phyloP scores from a whole-genome alignment of 129 eudicot genomes.

The sunflower (Helianthus annuus) region DNA sequence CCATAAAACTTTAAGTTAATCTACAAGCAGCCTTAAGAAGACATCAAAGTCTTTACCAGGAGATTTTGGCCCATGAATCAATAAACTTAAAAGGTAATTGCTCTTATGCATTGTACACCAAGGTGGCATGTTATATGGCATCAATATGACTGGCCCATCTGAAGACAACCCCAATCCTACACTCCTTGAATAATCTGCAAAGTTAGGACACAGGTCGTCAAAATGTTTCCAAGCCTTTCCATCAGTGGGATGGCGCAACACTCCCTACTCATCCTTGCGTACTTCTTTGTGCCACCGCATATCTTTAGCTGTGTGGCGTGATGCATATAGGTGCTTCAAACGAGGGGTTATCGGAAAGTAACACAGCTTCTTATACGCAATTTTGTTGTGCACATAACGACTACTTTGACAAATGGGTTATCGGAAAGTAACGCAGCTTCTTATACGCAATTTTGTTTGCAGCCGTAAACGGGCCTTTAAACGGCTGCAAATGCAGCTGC shows the following conservation, averaged over 20 bases:
- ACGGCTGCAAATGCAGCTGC: too few species aligned
- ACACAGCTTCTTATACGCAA: not conserved
- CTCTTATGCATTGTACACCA: constrained; percentile 22
- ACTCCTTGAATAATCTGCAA: not conserved
- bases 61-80: constrained; percentile 14
- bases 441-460: too few species aligned
- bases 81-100: constrained; percentile 5
- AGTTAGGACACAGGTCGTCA: constrained; percentile 2
- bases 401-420: constrained; percentile 18
- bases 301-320: constrained; percentile 17
- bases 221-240: constrained; percentile 24
- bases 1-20: not conserved
- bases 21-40: not conserved
- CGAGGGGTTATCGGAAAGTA: constrained; percentile 17
- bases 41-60: constrained; percentile 13
- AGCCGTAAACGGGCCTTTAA: too few species aligned
- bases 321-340: constrained; percentile 8
- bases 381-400: constrained; percentile 13
- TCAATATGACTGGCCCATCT: too few species aligned
- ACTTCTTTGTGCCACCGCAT: constrained; percentile 21
- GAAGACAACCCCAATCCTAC: constrained; percentile 12
- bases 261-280: constrained; percentile 6
- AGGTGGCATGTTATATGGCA: constrained; percentile 25
- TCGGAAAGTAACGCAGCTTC: too few species aligned
- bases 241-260: constrained; percentile 3